Base-by-base conservation (phyloP, 805 yeast genomes). In the Saccharomycopsis sp. region DNA sequence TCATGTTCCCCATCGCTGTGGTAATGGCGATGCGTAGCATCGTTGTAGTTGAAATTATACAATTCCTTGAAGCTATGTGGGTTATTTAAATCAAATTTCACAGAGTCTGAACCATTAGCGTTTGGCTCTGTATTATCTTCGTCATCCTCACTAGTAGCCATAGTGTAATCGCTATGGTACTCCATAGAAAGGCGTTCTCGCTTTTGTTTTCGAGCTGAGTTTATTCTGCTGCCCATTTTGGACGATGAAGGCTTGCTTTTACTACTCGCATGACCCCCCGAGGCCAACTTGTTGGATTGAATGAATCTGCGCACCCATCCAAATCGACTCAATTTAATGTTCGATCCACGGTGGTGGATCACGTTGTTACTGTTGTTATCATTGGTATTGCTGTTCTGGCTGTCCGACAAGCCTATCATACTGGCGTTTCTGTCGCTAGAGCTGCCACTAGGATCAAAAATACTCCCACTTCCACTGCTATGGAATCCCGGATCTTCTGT, bases 231-330 rank as follows among this genome's bases (percentile, higher is more conserved):
- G 18, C 20, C 48, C 48, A 44, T 44, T 44, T 44, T 44, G 4
- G 18, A 44, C 16, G 37, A 29, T 29, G 37, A 29, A 12, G 37
- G 37, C 37, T 29, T 29, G 12, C 21, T 44, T 16, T 44, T 44
- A 12, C 48, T 12, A 20, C 48, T 44, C 8, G 18, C 48, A 44
- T 44, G 48, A 5, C 48, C 21, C 21, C 48, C 48, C 16, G 48
- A 44, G 16, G 48, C 48, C 9, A 47, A 40, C 34, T 57, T 57
- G 48, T 59, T 59, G 3, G 62, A 59, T 50, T 57, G 60, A 2
- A 59, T 59, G 50, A 59, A 51, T 37, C 62, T 46, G 15, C 57
- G 57, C 24, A 59, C 62, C 62, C 62, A 59, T 16, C 62, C 62
- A 44, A 59, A 59, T 48, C 62, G 24, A n/a, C 57, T 50, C 18